phyloP scores from a whole-genome alignment of 495 filamentous ascomycete species.

The Podospora fimiseda region DNA sequence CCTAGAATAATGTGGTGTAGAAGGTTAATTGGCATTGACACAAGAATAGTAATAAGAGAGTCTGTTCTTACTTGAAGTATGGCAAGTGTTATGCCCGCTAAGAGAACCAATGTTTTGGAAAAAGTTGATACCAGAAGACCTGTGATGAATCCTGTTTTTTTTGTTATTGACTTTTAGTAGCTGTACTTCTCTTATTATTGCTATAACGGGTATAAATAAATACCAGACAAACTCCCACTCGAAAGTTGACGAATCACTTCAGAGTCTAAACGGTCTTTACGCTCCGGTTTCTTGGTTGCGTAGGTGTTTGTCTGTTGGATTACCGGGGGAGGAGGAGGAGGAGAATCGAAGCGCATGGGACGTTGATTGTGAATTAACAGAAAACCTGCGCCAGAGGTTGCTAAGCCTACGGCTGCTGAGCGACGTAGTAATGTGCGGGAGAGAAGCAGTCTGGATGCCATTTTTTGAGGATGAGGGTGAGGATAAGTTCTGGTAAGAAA shows the following conservation, averaged over 20 bases:
- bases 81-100: slow-evolving; percentile 66
- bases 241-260: slow-evolving; percentile 61
- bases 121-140: slow-evolving; percentile 70
- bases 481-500: too few relatives aligned
- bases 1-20: not conserved
- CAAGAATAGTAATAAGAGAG: slow-evolving; percentile 11
- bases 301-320: not conserved
- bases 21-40: not conserved
- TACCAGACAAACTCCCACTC: slow-evolving; percentile 60
- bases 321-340: not conserved
- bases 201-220: slow-evolving; percentile 1
- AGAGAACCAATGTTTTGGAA: slow-evolving; percentile 63
- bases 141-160: slow-evolving; percentile 57
- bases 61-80: slow-evolving; percentile 65
- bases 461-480: too few relatives aligned
- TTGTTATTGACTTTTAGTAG: too few relatives aligned
- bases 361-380: slow-evolving; percentile 16
- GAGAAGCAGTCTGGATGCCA: slow-evolving; percentile 10
- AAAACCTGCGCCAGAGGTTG: slow-evolving; percentile 20
- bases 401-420: slow-evolving; percentile 19
- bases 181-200: too few relatives aligned
- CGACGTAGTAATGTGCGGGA: slow-evolving; percentile 9
- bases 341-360: slow-evolving; percentile 28
- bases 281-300: not conserved
- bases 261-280: slow-evolving; percentile 38